A percentile compares a stretch with the other conserved stretches of the same genome.
Evolutionary conservation across 2,329 filamentous ascomycete genomes (phyloP).

Genomic region (Cadophora luteo-olivacea): DNA sequence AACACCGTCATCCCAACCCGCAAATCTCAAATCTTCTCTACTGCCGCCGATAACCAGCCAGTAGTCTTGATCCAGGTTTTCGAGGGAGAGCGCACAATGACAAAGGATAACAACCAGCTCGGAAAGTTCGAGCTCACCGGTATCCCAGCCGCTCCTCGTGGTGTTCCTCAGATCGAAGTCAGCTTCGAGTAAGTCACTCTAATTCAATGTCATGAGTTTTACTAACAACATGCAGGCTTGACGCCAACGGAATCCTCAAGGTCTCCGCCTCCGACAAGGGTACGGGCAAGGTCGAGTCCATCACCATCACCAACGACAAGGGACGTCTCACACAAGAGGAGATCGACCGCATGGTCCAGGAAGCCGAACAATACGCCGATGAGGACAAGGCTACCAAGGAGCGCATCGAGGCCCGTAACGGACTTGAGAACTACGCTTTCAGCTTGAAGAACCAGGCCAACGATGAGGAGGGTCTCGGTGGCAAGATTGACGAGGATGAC

Average conservation of each 20-base stretch:
- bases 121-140: conserved; percentile 98
- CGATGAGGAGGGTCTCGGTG: conserved; percentile 94
- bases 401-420: conserved; percentile 95
- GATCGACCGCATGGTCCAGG: conserved; percentile 98
- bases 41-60: conserved; percentile 94
- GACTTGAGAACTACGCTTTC: conserved; percentile 99
- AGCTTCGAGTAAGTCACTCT: conserved; percentile 70
- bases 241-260: conserved; percentile 98
- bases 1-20: conserved; percentile 94
- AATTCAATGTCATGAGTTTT: too few relatives aligned
- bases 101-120: conserved; percentile 95
- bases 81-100: conserved; percentile 92
- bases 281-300: conserved; percentile 95
- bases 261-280: conserved; percentile 97
- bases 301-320: conserved; percentile 99
- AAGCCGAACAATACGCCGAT: conserved; percentile 98
- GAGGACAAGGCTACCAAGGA: conserved; percentile 98
- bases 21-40: conserved; percentile 98
- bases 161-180: conserved; percentile 98
- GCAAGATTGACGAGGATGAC: conserved; percentile 98
- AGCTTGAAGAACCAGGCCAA: conserved; percentile 99
- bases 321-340: conserved; percentile 94
- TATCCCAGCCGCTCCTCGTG: conserved; percentile 93
- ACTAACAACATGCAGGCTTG: conserved; percentile 57
- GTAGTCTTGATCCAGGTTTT: conserved; percentile 94